Evolutionary conservation across 257 asterid species (phyloP).

Genomic region (Solanum etuberosum): DNA sequence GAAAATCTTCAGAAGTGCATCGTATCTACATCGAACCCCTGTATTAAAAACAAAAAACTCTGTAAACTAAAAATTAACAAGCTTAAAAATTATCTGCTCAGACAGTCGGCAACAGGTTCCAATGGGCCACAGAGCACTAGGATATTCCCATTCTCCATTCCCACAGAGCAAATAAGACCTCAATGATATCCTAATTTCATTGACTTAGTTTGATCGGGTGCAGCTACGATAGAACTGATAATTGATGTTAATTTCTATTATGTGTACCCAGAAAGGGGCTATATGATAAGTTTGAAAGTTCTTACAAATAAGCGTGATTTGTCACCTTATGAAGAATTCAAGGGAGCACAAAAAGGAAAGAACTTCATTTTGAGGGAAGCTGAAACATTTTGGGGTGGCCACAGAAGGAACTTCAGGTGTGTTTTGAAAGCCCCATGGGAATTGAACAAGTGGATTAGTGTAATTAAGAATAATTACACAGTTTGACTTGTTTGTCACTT

Average conservation of each 20-base stretch:
- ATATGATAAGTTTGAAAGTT: neutral
- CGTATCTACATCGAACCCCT: slow-evolving; percentile 53
- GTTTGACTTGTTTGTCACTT: neutral
- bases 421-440: neutral
- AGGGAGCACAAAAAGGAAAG: neutral
- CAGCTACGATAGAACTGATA: neutral
- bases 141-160: neutral
- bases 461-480: neutral
- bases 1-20: slow-evolving; percentile 42
- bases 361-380: neutral
- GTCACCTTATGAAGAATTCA: neutral
- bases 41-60: slow-evolving; percentile 8
- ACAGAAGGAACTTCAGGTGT: neutral
- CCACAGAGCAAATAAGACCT: neutral
- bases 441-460: neutral
- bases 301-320: neutral
- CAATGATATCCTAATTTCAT: neutral
- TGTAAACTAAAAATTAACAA: neutral
- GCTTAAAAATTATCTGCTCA: neutral
- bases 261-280: neutral
- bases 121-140: neutral
- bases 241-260: neutral
- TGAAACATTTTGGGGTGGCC: neutral
- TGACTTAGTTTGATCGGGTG: neutral
- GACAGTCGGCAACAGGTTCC: neutral